Conservation (phyloP, 805 yeast species). For the Suhomyces kilbournensis region DNA sequence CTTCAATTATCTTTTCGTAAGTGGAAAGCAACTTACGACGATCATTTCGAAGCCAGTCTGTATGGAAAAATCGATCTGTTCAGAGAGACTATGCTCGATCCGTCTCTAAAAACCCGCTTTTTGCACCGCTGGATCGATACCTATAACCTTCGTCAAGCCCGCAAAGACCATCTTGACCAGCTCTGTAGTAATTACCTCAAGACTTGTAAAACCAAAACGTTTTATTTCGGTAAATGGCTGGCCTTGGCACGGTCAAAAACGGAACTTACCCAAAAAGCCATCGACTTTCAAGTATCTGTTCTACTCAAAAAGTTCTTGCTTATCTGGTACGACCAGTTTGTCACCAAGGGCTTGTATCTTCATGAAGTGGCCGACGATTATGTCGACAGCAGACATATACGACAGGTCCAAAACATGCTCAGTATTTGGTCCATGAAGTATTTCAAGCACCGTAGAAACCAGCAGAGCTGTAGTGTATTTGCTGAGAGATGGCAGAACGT, state of each 20-base stretch:
- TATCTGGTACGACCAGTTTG: conserved; percentile 34
- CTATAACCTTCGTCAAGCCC: conserved; percentile 14
- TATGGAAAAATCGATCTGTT: conserved; percentile 17
- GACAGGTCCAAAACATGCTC: conserved; percentile 22
- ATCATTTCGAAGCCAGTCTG: conserved; percentile 19
- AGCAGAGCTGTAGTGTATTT: conserved; percentile 35
- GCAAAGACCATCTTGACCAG: conserved; percentile 8
- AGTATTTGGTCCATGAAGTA: conserved; percentile 37
- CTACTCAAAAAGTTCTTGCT: conserved; percentile 26
- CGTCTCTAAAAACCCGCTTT: conserved; percentile 8
- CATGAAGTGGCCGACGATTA: conserved; percentile 30
- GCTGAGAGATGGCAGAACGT: conserved; percentile 29
- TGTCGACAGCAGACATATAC: conserved; percentile 26
- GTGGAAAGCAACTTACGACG: conserved; percentile 25
- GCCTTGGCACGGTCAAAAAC: background rate
- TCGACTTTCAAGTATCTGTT: conserved; percentile 15
- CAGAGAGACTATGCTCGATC: conserved; percentile 11
- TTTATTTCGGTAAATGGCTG: conserved; percentile 1
- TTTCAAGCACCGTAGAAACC: conserved; percentile 30
- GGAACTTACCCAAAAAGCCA: conserved; percentile 10
- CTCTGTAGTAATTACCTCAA: background rate
- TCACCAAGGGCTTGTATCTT: conserved; percentile 20
- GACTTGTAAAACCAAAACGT: background rate
- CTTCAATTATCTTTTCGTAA: conserved; percentile 5
- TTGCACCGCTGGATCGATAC: conserved; percentile 21